Percentiles rank a stretch among this genome's conserved stretches.
These are phyloP conservation scores for Primulina tabacum DNA, from an alignment of 257 asterid genomes.

Conservation along the genomic window DNA sequence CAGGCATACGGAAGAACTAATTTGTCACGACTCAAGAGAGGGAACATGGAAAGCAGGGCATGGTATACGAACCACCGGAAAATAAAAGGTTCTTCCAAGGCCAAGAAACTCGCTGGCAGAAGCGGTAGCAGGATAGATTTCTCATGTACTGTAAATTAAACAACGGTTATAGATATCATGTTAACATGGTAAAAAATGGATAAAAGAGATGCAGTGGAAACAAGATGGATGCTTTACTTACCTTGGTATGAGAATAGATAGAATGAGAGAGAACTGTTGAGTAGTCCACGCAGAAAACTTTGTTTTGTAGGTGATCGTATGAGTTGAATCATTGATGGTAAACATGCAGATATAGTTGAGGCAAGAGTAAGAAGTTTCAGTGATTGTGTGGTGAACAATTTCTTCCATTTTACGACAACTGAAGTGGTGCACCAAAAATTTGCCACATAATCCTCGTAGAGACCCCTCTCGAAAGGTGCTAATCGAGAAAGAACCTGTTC, in stretches of 20 bases:
- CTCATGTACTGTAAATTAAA: slow-evolving; percentile 67
- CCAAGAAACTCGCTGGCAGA: slow-evolving; percentile 91
- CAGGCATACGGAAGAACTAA: slow-evolving; percentile 59
- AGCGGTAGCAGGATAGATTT: slow-evolving; percentile 90
- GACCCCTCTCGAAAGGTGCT: slow-evolving; percentile 96
- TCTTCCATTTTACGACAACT: slow-evolving; percentile 81
- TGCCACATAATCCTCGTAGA: slow-evolving; percentile 96
- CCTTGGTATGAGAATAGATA: slow-evolving; percentile 98
- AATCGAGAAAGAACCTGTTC: slow-evolving; percentile 88
- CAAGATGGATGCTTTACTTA: slow-evolving; percentile 29
- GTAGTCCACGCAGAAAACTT: slow-evolving; percentile 74
- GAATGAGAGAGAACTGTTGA: slow-evolving; percentile 77
- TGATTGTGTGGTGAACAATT: slow-evolving; percentile 65
- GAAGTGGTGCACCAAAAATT: slow-evolving; percentile 96
- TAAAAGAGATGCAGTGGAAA: slow-evolving; percentile 20
- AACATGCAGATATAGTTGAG: slow-evolving; percentile 69
- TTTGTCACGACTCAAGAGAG: slow-evolving; percentile 78
- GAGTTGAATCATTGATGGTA: slow-evolving; percentile 81
- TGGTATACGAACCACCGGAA: slow-evolving; percentile 65
- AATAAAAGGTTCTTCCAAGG: slow-evolving; percentile 65
- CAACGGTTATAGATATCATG: slow-evolving; percentile 26
- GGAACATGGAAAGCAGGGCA: slow-evolving; percentile 85
- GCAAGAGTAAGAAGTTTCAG: slow-evolving; percentile 67
- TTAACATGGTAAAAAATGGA: background rate
- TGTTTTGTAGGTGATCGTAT: slow-evolving; percentile 60